Conservation (phyloP, 2,329 filamentous ascomycete genomes). For the Epichloe festucae region DNA sequence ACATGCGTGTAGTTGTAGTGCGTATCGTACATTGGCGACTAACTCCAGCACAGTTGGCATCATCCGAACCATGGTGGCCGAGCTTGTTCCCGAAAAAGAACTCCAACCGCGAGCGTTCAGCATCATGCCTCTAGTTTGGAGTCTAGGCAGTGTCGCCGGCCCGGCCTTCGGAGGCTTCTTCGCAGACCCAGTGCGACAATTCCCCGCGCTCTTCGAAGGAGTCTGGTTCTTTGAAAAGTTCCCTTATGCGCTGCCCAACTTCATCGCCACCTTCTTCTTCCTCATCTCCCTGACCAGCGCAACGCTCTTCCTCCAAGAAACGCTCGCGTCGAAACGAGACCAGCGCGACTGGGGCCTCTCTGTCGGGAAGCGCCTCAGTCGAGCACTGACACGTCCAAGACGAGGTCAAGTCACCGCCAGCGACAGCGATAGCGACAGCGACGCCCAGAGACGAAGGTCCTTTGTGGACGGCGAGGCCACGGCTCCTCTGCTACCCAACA, state of each 20-base stretch:
- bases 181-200: slow-evolving; percentile 64
- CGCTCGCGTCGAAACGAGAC: slow-evolving; percentile 57
- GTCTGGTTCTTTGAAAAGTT: slow-evolving; percentile 58
- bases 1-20: background rate
- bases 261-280: slow-evolving; percentile 67
- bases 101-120: slow-evolving; percentile 83
- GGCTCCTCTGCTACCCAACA: slow-evolving; percentile 36
- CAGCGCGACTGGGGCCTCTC: slow-evolving; percentile 61
- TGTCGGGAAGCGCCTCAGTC: slow-evolving; percentile 53
- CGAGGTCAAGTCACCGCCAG: too few species aligned
- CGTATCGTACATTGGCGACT: background rate
- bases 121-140: slow-evolving; percentile 86
- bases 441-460: slow-evolving; percentile 26
- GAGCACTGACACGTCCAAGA: slow-evolving; percentile 18
- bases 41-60: slow-evolving; percentile 53
- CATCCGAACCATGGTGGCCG: slow-evolving; percentile 80
- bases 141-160: slow-evolving; percentile 74
- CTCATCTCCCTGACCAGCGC: slow-evolving; percentile 62
- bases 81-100: slow-evolving; percentile 78
- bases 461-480: slow-evolving; percentile 44
- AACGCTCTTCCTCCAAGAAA: slow-evolving; percentile 76
- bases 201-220: slow-evolving; percentile 56
- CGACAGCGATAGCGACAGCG: background rate
- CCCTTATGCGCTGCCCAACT: slow-evolving; percentile 75
- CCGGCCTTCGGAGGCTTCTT: slow-evolving; percentile 80